phyloP scores from a whole-genome alignment of 75 land plant species.

The Pinus tabuliformis region DNA sequence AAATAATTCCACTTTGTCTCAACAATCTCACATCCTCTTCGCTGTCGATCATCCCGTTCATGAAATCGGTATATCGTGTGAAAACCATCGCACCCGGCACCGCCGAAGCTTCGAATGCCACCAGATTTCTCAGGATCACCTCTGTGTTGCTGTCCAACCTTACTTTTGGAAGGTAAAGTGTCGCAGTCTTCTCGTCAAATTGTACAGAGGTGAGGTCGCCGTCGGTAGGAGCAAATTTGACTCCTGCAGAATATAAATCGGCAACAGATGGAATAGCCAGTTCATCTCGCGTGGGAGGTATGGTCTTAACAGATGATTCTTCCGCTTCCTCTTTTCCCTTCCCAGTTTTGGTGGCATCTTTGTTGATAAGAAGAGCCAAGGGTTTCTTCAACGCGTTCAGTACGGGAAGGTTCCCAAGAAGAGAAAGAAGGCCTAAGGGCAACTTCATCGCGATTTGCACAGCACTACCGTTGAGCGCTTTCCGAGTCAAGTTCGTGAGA shows the following conservation, averaged over 20 bases:
- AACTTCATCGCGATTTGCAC: background rate
- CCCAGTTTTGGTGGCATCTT: background rate
- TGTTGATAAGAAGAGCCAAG: background rate
- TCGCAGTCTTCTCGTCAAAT: background rate
- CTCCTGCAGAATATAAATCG: background rate
- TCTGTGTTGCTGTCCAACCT: conserved; percentile 5
- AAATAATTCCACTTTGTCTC: conserved; percentile 2
- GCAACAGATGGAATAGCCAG: background rate
- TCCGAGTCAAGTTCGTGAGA: background rate
- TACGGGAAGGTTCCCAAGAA: background rate
- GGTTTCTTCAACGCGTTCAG: background rate
- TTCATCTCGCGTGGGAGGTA: background rate
- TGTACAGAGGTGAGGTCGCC: background rate
- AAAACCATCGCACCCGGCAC: background rate
- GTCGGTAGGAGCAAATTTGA: background rate
- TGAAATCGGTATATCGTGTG: conserved; percentile 1
- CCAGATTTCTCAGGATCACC: conserved; percentile 3
- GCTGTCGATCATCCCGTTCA: conserved; percentile 10
- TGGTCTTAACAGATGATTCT: background rate
- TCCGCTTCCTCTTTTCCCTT: background rate
- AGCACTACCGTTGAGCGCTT: background rate
- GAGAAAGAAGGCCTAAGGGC: background rate
- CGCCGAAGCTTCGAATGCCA: conserved; percentile 4
- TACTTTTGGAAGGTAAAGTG: conserved; percentile 2
- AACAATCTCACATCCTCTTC: conserved; percentile 7